Conservation (phyloP, 2,329 filamentous ascomycete species). For the Aspergillus pseudoterreus region DNA sequence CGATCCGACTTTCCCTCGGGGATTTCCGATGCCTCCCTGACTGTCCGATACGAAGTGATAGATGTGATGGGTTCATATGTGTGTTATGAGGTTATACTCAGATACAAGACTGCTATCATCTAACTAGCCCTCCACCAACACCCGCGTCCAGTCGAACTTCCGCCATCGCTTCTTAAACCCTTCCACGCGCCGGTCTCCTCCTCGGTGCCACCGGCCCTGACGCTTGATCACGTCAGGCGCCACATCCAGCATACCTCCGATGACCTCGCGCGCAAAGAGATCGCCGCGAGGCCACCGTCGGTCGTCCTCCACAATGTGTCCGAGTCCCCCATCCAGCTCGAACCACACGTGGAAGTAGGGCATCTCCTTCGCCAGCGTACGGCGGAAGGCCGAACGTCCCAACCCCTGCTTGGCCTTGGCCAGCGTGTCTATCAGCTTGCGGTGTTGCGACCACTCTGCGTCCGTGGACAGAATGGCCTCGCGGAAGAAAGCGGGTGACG, state of each 20-base stretch:
- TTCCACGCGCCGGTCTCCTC: constrained; percentile 64
- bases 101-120: background rate
- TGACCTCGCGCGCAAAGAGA: constrained; percentile 83
- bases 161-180: constrained; percentile 81
- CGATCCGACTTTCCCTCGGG: background rate
- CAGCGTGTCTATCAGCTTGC: constrained; percentile 86
- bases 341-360: constrained; percentile 99
- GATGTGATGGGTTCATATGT: no score
- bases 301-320: constrained; percentile 85
- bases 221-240: constrained; percentile 81
- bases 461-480: constrained; percentile 87
- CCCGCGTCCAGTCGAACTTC: constrained; percentile 85
- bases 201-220: constrained; percentile 78
- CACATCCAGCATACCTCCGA: constrained; percentile 87
- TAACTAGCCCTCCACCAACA: constrained; percentile 50
- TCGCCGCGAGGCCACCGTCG: constrained; percentile 85
- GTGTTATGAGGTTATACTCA: background rate
- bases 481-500: constrained; percentile 87
- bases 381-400: constrained; percentile 77
- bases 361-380: constrained; percentile 86
- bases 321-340: constrained; percentile 82
- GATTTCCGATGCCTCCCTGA: background rate
- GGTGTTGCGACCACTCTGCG: constrained; percentile 93
- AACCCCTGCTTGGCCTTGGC: constrained; percentile 56
- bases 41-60: background rate